phyloP scores from a whole-genome alignment of 805 yeast genomes.

The Candida lessepsii region DNA sequence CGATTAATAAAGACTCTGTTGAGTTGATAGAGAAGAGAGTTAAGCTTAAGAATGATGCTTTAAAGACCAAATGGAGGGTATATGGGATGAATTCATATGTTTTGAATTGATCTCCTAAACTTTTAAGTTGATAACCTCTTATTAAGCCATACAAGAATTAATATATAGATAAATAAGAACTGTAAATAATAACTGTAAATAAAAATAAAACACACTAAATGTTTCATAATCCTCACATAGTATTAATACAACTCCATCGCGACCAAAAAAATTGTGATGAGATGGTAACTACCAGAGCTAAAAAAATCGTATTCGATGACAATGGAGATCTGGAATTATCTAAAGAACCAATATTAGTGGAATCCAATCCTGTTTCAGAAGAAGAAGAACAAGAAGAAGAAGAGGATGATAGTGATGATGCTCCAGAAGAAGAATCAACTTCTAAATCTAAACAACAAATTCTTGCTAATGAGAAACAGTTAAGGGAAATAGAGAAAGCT shows the following conservation, averaged over 20 bases:
- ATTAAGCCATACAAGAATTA: no score
- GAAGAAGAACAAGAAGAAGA: neutral
- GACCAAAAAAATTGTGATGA: no score
- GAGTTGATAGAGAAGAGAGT: constrained; percentile 18
- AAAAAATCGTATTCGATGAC: constrained; percentile 13
- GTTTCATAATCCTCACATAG: no score
- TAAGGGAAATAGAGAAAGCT: constrained; percentile 22
- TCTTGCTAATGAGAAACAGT: constrained; percentile 26
- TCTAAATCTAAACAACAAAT: constrained; percentile 25
- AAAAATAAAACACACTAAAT: no score
- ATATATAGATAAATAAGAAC: no score
- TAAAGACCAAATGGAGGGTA: constrained; percentile 29
- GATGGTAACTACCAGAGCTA: constrained; percentile 14
- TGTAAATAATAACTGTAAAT: no score
- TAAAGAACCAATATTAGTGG: neutral
- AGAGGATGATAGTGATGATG: constrained; percentile 25
- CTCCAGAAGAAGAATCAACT: constrained; percentile 46
- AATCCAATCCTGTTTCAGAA: no score
- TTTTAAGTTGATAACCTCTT: no score
- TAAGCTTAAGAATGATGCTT: constrained; percentile 23
- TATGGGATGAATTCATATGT: constrained; percentile 35
- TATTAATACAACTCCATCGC: no score
- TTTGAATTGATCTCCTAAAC: neutral
- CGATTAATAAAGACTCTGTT: constrained; percentile 30
- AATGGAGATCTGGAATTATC: constrained; percentile 7